These are phyloP conservation scores for carrot (Daucus carota) DNA, from an alignment of 129 eudicot species.

Conservation along the genomic window DNA sequence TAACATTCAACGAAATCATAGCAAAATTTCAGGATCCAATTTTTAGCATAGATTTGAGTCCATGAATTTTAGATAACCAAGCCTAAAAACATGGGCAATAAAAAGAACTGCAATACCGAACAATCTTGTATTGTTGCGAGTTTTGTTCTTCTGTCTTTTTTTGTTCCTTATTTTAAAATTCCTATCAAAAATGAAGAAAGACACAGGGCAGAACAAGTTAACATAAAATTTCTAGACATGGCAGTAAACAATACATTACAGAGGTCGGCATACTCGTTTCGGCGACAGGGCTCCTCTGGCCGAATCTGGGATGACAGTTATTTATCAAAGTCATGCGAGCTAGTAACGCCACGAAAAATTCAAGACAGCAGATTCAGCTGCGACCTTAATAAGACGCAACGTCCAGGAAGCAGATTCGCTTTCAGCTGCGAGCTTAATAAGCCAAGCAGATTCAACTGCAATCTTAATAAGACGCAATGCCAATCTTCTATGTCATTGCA, in stretches of 20 bases:
- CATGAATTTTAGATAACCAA: neutral
- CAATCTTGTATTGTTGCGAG: neutral
- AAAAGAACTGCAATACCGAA: neutral
- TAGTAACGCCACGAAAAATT: neutral
- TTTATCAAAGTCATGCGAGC: conserved; percentile 18
- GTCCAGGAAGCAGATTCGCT: conserved; percentile 1
- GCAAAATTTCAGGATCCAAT: neutral
- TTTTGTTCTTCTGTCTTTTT: neutral
- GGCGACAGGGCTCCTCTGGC: conserved; percentile 71
- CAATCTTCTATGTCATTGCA: neutral
- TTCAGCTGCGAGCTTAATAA: neutral
- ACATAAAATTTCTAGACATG: neutral
- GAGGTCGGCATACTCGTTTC: conserved; percentile 53
- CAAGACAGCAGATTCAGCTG: conserved; percentile 1
- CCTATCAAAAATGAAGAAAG: neutral
- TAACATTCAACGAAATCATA: neutral
- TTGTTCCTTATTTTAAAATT: neutral
- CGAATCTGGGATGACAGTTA: conserved; percentile 38
- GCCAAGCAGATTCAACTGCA: neutral
- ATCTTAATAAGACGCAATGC: neutral
- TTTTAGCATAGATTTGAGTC: neutral
- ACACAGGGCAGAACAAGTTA: neutral
- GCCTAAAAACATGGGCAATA: neutral
- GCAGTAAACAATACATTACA: conserved; percentile 43
- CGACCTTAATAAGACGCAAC: neutral